These are phyloP conservation scores for Trametes polyzona DNA, from an alignment of 1,284 basidiomycete species.

Conservation along the genomic window DNA sequence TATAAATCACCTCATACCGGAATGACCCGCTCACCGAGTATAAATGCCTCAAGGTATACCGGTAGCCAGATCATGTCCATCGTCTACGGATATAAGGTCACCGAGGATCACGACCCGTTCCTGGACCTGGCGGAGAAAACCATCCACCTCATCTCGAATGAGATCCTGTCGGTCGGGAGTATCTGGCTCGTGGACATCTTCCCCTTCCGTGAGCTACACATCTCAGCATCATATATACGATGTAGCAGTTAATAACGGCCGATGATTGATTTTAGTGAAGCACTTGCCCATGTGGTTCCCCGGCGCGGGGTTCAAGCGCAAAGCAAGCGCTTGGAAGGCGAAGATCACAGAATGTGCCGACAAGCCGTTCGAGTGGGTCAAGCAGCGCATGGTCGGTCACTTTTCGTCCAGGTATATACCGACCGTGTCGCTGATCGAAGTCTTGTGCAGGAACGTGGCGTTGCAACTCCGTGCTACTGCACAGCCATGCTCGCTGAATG, in stretches of 20 bases:
- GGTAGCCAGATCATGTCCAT: slow-evolving; percentile 48
- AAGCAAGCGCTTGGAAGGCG: slow-evolving; percentile 60
- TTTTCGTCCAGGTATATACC: background rate
- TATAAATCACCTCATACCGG: background rate
- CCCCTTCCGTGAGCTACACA: slow-evolving; percentile 36
- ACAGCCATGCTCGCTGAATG: slow-evolving; percentile 59
- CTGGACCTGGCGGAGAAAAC: slow-evolving; percentile 61
- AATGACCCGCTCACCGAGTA: background rate
- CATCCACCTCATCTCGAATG: slow-evolving; percentile 47
- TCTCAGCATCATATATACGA: background rate
- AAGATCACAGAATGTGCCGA: slow-evolving; percentile 64
- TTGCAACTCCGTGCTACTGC: slow-evolving; percentile 59
- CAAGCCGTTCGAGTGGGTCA: slow-evolving; percentile 62
- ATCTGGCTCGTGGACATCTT: slow-evolving; percentile 71
- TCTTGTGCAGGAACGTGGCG: slow-evolving; percentile 42
- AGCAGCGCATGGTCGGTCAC: slow-evolving; percentile 48
- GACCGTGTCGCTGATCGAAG: background rate
- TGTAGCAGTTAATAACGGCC: too few relatives aligned
- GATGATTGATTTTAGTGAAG: slow-evolving; percentile 18
- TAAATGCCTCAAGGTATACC: background rate
- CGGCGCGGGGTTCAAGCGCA: slow-evolving; percentile 40
- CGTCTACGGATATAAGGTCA: slow-evolving; percentile 64
- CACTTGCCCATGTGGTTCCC: slow-evolving; percentile 38
- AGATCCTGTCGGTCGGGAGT: slow-evolving; percentile 58
- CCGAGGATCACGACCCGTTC: slow-evolving; percentile 56